Conservation (phyloP, 345 rosid genomes). For the Eucalyptus curtisii region DNA sequence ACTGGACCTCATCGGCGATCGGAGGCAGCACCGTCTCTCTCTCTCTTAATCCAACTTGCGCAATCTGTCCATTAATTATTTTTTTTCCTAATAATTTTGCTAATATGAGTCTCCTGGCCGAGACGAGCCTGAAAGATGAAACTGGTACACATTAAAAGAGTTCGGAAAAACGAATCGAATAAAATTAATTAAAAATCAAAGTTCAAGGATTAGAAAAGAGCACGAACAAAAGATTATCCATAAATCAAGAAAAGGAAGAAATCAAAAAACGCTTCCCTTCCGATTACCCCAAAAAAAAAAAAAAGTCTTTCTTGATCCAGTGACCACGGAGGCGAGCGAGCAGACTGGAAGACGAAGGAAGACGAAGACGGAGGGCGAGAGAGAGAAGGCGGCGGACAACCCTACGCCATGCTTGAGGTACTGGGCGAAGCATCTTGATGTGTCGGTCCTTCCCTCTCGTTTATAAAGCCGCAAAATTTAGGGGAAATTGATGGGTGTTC, state of each 20-base stretch:
- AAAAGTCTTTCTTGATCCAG: neutral
- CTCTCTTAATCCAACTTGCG: neutral
- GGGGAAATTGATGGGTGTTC: neutral
- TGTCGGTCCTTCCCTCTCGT: neutral
- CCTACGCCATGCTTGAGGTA: neutral
- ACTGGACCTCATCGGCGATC: neutral
- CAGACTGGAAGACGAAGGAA: neutral
- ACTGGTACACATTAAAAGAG: neutral
- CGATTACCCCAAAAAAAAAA: neutral
- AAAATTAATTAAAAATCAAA: neutral
- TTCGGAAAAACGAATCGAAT: neutral
- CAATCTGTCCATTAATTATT: neutral
- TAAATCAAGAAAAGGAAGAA: neutral
- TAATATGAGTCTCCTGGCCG: neutral
- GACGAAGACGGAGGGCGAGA: neutral
- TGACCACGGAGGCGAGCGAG: neutral
- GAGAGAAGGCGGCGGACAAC: neutral
- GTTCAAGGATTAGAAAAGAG: neutral
- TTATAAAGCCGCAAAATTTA: neutral
- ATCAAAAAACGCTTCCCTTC: neutral
- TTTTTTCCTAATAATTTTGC: neutral
- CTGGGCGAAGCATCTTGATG: neutral
- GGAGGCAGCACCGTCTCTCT: neutral
- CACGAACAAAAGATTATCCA: neutral
- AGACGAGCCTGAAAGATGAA: neutral